A percentile compares a stretch with the other conserved stretches of the same genome.
Evolutionary conservation across 2,329 filamentous ascomycete genomes (phyloP).

Genomic region (Herpotrichia juniperi): DNA sequence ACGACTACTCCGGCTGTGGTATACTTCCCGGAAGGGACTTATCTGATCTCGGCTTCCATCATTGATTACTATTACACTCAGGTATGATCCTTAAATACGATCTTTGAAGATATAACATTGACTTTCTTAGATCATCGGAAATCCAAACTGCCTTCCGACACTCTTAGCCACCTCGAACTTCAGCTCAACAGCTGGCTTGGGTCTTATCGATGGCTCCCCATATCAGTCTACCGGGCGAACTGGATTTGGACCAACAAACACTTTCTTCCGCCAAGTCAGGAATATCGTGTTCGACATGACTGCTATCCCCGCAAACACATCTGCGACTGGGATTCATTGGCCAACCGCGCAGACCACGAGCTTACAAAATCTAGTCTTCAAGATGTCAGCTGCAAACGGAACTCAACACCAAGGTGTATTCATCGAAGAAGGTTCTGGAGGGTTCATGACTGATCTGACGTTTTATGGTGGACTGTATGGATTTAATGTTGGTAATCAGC

Average conservation of each 20-base stretch:
- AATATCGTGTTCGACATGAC: conserved; percentile 70
- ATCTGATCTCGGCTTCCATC: conserved; percentile 62
- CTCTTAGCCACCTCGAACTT: conserved; percentile 62
- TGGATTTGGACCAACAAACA: conserved; percentile 60
- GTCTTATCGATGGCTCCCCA: conserved; percentile 63
- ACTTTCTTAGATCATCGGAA: conserved; percentile 57
- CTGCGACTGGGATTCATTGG: conserved; percentile 55
- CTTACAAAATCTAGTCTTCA: conserved; percentile 53
- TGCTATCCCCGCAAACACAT: conserved; percentile 52
- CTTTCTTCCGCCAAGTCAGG: conserved; percentile 69
- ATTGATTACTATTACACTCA: conserved; percentile 69
- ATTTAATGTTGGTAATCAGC: conserved; percentile 53
- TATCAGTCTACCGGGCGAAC: conserved; percentile 48
- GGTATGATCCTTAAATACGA: conserved; percentile 14
- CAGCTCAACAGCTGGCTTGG: conserved; percentile 50
- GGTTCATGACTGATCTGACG: conserved; percentile 53
- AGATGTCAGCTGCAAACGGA: conserved; percentile 48
- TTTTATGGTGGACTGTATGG: conserved; percentile 53
- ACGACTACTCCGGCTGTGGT: conserved; percentile 61
- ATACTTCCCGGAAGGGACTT: conserved; percentile 66
- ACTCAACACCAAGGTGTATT: conserved; percentile 56
- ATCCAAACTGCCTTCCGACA: conserved; percentile 62
- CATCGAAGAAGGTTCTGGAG: conserved; percentile 51
- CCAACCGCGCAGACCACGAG: conserved; percentile 54
- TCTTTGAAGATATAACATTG: neutral